Percentiles rank a stretch among this genome's conserved stretches.
These are phyloP conservation scores for Purpureocillium lavendulum DNA, from an alignment of 2,329 filamentous ascomycete species.

Conservation along the genomic window DNA sequence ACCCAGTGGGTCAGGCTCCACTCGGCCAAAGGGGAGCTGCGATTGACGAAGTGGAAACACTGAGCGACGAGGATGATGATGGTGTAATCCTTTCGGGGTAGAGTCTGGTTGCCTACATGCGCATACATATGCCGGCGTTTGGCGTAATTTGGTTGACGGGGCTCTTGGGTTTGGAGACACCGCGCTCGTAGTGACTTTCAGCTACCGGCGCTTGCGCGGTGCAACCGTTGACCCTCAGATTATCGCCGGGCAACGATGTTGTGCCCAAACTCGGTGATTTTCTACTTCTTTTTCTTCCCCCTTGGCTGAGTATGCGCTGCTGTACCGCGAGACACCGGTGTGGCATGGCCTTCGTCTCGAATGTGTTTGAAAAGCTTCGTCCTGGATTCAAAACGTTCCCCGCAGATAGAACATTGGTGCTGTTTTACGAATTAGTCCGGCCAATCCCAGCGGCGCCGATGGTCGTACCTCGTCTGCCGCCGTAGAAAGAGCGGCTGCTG, in stretches of 20 bases:
- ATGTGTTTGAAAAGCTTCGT: constrained; percentile 69
- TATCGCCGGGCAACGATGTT: too few relatives aligned
- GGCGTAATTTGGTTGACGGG: too few relatives aligned
- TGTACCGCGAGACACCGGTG: constrained; percentile 25
- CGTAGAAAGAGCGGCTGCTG: constrained; percentile 20
- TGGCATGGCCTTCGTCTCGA: constrained; percentile 56
- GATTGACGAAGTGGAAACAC: constrained; percentile 81
- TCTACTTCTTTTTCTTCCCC: constrained; percentile 23
- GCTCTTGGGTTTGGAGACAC: too few relatives aligned
- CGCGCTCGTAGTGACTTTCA: too few relatives aligned
- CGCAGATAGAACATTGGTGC: constrained; percentile 38
- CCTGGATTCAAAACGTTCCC: constrained; percentile 47
- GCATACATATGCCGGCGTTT: neutral
- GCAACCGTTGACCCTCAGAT: too few relatives aligned
- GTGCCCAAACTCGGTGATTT: too few relatives aligned
- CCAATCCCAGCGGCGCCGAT: too few relatives aligned
- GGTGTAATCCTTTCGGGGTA: constrained; percentile 27
- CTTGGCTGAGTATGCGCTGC: constrained; percentile 14
- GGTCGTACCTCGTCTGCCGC: too few relatives aligned
- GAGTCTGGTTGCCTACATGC: neutral
- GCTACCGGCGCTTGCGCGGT: too few relatives aligned
- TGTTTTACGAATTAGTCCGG: neutral
- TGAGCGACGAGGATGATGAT: constrained; percentile 57
- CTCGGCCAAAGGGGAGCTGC: constrained; percentile 58
- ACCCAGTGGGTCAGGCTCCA: constrained; percentile 47